Base-by-base conservation (phyloP, 768 basidiomycete genomes). In the Calocera viscosa region DNA sequence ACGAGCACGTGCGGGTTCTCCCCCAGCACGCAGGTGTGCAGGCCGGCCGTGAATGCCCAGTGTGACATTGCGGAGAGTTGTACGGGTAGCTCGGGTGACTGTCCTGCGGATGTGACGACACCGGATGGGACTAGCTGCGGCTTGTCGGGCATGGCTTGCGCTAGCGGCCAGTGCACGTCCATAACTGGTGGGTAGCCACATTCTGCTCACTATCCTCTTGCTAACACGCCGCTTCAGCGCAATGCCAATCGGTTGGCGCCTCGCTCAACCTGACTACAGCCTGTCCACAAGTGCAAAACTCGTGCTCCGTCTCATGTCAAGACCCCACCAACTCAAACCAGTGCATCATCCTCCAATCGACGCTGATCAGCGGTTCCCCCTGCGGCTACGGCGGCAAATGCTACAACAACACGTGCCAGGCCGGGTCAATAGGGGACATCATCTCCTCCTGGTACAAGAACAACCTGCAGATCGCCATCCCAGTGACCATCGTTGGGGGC, bases 301-400 rank as follows among this genome's bases (percentile, higher is more conserved):
- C 81, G 40, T 94, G 91, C 75, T 85, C 86, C 72, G 86, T 94
- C 63, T 86, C 87, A 2, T 95, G 91, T 74, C 82, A 86, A 73
- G 86, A 89, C 76, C 91, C 91, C 2, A 80, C 69, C 17, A 74
- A 75, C 16, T 65, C 82, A 16, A 82, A 83, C 68, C 81, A 82
- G 70, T 94, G 92, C 74, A 76, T 91, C 24, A 76, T 86, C 41
- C 78, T 94, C 63, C 85, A 87, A 66, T 82, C 89, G 2, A 75
- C 82, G 49, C 83, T 93, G 63, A 79, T 90, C 65, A 88, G 91
- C 73, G 92, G 91, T 26, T 90, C 89, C 33, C 85, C 89, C 16
- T 94, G 91, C 75, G 90, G 88, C 5, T 89, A 83, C 72, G 89
- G 86, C 34, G 91, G 90, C 26, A 80, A 80, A 66, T 93, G 91